Base-by-base conservation (phyloP, 2,329 filamentous ascomycete genomes). In the Sclerotinia borealis region DNA sequence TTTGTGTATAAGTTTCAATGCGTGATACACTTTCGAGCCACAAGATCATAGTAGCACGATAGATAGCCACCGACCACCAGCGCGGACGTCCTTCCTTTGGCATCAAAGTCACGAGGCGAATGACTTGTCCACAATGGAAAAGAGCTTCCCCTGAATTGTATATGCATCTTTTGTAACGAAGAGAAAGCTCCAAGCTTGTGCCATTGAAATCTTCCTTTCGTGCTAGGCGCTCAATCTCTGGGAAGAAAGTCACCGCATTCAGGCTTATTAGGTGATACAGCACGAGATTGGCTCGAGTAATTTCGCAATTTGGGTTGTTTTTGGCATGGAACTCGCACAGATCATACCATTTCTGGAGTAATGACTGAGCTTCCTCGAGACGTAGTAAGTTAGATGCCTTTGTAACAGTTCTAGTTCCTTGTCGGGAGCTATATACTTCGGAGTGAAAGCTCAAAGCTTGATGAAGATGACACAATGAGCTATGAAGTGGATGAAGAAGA, bases 1-100 rank as follows among this genome's bases (percentile, higher is more conserved):
- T 64, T 36, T 63, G 70, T 48, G 65, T 63, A 29, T 61, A 73
- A 31, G 67, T 71, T 64, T 85, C 80, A 64, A 81, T 78, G 63
- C 80, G 79, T 7, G 77, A 78, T 62, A 88, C 74, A 68, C 84
- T 83, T 68, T 88, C 84, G 2, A 81, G 79, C 86, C 85, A 89
- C 2, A 88, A 76, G 47, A 86, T 81, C 63, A 89, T 76, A 4
- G 81, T 81, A 2, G 81, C 86, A n/a, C 88, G 84, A 72, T 91
- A 90, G 47, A 90, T 77, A 3, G 86, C 87, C 1, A 81, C 83
- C n/a, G 85, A 78, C 87, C 87, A 91, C 88, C 88, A 91, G 43
- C 81, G 83, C 7, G 88, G 88, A 27, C 86, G 81, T 3, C 83
- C 79, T 55, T 85, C 81, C 36, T 77, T 76, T 2, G 84, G 80